Base-by-base conservation (phyloP, 2,329 filamentous ascomycete species). In the Botrytis fabae region DNA sequence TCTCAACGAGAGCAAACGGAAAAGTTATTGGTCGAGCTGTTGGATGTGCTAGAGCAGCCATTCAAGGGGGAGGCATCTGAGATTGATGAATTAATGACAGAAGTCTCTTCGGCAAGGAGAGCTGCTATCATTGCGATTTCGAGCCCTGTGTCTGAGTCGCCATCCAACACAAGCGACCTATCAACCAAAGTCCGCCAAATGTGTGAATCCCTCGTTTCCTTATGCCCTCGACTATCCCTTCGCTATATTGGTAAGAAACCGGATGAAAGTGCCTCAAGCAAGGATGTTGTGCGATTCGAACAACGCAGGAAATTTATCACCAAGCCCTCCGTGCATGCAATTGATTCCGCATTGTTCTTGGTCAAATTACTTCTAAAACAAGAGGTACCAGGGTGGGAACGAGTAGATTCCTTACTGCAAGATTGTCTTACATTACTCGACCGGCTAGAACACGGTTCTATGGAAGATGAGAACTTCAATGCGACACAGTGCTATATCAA, bases 161-260 rank as follows among this genome's bases (percentile, higher is more conserved):
- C 10, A 28, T 73, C 70, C 28, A 70, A 68, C 48, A 14, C 71
- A 16, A 68, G 44, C 9, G 63, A 28, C 20, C 60, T 77, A 20
- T 70, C 71, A 16, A 74, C 76, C 70, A 77, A 78, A 2, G 72
- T 81, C 40, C 79, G 69, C 72, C 77, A 79, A 73, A 82, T 85
- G n/a, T 83, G 90, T 12, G 87, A 90, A 76, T 82, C 84, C 0
- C 85, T 91, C 63, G 82, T 91, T 38, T 83, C 88, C 44, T 85
- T 88, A 71, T 86, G 89, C 74, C 89, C 90, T 20, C 85, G 88
- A 3, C 89, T 92, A 77, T 84, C 86, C 64, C 82, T 88, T 10
- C 85, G 89, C 63, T 92, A 90, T 88, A 82, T 91, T 3, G 90
- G 90, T 20, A 88, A 87, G 71, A 82, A 85, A 1, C 88, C 89